phyloP scores from a whole-genome alignment of 371 early-diverging fungal genomes.

The Haplosporangium sp. region DNA sequence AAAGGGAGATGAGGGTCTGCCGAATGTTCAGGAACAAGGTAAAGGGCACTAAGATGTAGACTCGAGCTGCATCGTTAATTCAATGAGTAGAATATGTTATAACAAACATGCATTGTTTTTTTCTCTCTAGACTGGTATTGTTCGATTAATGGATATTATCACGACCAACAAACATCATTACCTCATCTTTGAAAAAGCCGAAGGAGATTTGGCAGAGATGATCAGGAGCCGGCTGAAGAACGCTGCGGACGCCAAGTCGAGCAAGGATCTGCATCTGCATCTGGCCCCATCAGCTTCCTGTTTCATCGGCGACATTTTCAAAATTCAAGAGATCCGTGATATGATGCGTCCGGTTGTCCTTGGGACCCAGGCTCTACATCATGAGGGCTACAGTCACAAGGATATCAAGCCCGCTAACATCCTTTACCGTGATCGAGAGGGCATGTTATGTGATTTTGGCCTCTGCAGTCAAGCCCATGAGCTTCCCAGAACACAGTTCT shows the following conservation, averaged over 20 bases:
- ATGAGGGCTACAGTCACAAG: conserved; percentile 50
- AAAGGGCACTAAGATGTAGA: neutral
- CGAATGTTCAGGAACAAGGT: conserved; percentile 34
- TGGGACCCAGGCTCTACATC: conserved; percentile 25
- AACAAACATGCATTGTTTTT: neutral
- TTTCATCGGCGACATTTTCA: conserved; percentile 24
- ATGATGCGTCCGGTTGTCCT: conserved; percentile 40
- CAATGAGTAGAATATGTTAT: neutral
- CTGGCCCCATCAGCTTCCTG: conserved; percentile 28
- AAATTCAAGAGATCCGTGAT: conserved; percentile 33
- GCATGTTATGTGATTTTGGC: conserved; percentile 45
- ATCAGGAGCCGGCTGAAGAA: conserved; percentile 24
- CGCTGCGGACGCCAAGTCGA: neutral
- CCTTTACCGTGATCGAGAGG: conserved; percentile 20
- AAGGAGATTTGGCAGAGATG: conserved; percentile 46
- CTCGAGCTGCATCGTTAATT: neutral
- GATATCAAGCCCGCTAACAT: conserved; percentile 56
- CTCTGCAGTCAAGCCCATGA: conserved; percentile 42
- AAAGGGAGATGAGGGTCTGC: conserved; percentile 47
- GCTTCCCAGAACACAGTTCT: conserved; percentile 43
- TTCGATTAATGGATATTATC: conserved; percentile 44
- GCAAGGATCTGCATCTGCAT: conserved; percentile 10
- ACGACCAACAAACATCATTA: conserved; percentile 52
- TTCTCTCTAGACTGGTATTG: conserved; percentile 22
- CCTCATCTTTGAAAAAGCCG: conserved; percentile 42